These are phyloP conservation scores for Microbotryum violaceum DNA, from an alignment of 1,284 basidiomycete genomes.

Conservation along the genomic window DNA sequence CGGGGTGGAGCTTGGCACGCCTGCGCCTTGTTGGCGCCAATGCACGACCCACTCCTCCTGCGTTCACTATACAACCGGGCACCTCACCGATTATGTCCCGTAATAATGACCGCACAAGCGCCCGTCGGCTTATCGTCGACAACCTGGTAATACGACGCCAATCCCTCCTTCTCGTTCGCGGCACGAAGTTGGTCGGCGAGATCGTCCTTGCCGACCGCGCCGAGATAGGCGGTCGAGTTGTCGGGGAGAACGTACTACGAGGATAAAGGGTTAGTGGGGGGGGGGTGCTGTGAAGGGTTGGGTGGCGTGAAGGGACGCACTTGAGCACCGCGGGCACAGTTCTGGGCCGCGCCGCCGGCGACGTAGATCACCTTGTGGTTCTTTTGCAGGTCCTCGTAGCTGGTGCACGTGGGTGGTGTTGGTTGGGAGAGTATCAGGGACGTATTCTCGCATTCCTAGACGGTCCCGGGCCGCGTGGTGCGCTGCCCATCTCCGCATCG, in stretches of 20 bases:
- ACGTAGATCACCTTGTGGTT: constrained; percentile 79
- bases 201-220: constrained; percentile 86
- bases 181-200: constrained; percentile 79
- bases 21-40: not conserved
- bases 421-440: too few relatives aligned
- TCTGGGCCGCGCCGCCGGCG: constrained; percentile 94
- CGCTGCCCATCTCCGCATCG: too few relatives aligned
- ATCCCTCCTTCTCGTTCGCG: constrained; percentile 91
- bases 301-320: constrained; percentile 50
- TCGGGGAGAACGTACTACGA: constrained; percentile 76
- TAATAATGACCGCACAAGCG: constrained; percentile 93
- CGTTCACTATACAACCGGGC: not conserved
- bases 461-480: too few relatives aligned
- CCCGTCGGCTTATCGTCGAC: constrained; percentile 75
- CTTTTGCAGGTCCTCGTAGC: constrained; percentile 80
- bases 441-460: too few relatives aligned
- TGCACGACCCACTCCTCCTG: constrained; percentile 5
- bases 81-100: constrained; percentile 74
- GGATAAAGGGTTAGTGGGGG: not conserved
- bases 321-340: constrained; percentile 89
- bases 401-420: constrained; percentile 42
- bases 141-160: constrained; percentile 83
- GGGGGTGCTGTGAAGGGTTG: not conserved
- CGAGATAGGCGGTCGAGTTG: constrained; percentile 89
- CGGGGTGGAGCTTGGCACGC: too few relatives aligned